Evolutionary conservation across 257 asterid genomes (phyloP).

Genomic region (Rhazya stricta): DNA sequence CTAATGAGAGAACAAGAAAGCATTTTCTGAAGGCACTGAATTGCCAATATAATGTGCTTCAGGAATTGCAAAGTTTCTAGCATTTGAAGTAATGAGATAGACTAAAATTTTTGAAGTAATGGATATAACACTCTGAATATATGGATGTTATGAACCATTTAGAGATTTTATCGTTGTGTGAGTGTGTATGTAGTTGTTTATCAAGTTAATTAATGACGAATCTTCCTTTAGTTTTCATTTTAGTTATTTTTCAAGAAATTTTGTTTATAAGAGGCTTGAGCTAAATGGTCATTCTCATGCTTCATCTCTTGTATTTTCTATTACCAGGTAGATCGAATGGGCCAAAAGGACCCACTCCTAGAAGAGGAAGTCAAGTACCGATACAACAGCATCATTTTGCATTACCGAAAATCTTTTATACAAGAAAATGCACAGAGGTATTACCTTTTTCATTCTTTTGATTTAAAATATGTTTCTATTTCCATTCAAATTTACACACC

Average conservation of each 20-base stretch:
- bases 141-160: background rate
- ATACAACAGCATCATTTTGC: constrained; percentile 80
- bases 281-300: constrained; percentile 11
- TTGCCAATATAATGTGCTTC: background rate
- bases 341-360: constrained; percentile 71
- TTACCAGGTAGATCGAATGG: constrained; percentile 78
- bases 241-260: background rate
- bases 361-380: constrained; percentile 93
- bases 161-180: background rate
- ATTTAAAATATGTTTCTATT: background rate
- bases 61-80: background rate
- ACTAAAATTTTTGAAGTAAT: background rate
- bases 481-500: background rate
- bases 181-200: background rate
- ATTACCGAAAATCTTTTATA: constrained; percentile 91
- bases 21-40: background rate
- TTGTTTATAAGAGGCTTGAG: background rate
- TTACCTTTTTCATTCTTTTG: background rate
- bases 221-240: background rate
- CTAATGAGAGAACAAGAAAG: background rate
- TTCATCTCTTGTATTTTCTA: constrained; percentile 12
- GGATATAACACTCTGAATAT: background rate
- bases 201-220: background rate
- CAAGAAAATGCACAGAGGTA: constrained; percentile 99
- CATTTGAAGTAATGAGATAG: background rate